Percentiles rank a stretch among this genome's conserved stretches.
Conservation (phyloP, 352 stramenopile genomes). For the Globisporangium nagaii region DNA sequence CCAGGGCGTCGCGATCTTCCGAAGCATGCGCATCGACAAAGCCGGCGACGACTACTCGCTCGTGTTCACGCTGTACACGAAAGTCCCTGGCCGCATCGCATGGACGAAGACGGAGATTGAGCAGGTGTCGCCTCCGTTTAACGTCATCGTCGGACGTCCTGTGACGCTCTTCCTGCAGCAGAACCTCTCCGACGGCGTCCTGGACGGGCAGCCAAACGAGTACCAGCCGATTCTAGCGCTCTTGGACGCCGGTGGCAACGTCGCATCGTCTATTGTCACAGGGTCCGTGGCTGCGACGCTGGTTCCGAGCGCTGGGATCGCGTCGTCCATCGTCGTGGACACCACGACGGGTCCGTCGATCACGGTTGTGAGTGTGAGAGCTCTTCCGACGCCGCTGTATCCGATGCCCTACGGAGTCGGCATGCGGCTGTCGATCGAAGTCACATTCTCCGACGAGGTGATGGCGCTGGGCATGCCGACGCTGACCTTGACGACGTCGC, state of each 20-base stretch:
- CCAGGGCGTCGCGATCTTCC: constrained; percentile 58
- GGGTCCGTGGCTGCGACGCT: constrained; percentile 49
- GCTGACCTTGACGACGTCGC: constrained; percentile 43
- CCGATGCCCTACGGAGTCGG: constrained; percentile 62
- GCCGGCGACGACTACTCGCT: constrained; percentile 72
- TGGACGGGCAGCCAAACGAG: constrained; percentile 75
- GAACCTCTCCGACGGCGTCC: constrained; percentile 54
- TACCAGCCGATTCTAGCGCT: constrained; percentile 60
- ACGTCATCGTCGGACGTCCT: constrained; percentile 41
- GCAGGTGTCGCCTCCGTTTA: constrained; percentile 53
- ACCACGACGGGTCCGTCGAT: constrained; percentile 40
- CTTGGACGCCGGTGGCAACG: constrained; percentile 59
- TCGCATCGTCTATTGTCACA: constrained; percentile 39
- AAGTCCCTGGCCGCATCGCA: constrained; percentile 23
- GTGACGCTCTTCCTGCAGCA: constrained; percentile 43
- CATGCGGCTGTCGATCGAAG: constrained; percentile 45
- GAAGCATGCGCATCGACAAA: constrained; percentile 68
- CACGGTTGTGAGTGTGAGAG: constrained; percentile 35
- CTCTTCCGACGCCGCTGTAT: constrained; percentile 33
- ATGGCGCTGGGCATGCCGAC: constrained; percentile 44
- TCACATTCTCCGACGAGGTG: constrained; percentile 81
- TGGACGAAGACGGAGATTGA: constrained; percentile 49
- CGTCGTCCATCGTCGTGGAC: constrained; percentile 59
- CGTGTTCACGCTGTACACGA: constrained; percentile 59
- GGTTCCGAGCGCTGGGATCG: constrained; percentile 54